Evolutionary conservation across 1,284 basidiomycete genomes (phyloP).

Genomic region (Hymenochaete sp.): DNA sequence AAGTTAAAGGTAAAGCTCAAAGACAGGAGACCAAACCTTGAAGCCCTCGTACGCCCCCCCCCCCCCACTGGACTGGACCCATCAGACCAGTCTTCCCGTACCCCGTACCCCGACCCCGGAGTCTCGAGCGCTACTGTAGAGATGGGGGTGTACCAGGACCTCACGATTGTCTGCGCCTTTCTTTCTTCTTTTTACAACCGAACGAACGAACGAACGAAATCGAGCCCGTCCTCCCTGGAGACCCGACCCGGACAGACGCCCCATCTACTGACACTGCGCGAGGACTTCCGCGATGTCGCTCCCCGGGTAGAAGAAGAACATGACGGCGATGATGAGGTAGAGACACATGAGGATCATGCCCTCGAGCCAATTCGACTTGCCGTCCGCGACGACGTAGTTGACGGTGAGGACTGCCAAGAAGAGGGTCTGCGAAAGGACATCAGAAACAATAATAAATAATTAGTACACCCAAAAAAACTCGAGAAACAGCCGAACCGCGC

Average conservation of each 20-base stretch:
- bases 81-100: too few relatives aligned
- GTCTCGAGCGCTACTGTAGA: too few relatives aligned
- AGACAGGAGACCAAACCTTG: too few relatives aligned
- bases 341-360: conserved; percentile 52
- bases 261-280: conserved; percentile 10
- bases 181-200: too few relatives aligned
- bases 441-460: not conserved
- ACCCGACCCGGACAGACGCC: not conserved
- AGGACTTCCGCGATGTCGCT: conserved; percentile 14
- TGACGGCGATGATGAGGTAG: conserved; percentile 52
- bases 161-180: too few relatives aligned
- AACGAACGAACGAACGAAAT: too few relatives aligned
- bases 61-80: too few relatives aligned
- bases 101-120: too few relatives aligned
- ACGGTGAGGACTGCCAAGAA: conserved; percentile 44
- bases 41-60: too few relatives aligned
- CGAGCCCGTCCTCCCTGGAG: too few relatives aligned
- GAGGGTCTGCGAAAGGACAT: not conserved
- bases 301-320: conserved; percentile 62
- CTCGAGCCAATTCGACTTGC: conserved; percentile 56
- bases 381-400: conserved; percentile 57
- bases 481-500: conserved; percentile 38
- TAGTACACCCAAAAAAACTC: conserved; percentile 26
- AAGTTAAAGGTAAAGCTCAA: too few relatives aligned
- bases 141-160: too few relatives aligned